Conservation (phyloP, 1,284 basidiomycete genomes). For the Hypsizygus ulmarius region DNA sequence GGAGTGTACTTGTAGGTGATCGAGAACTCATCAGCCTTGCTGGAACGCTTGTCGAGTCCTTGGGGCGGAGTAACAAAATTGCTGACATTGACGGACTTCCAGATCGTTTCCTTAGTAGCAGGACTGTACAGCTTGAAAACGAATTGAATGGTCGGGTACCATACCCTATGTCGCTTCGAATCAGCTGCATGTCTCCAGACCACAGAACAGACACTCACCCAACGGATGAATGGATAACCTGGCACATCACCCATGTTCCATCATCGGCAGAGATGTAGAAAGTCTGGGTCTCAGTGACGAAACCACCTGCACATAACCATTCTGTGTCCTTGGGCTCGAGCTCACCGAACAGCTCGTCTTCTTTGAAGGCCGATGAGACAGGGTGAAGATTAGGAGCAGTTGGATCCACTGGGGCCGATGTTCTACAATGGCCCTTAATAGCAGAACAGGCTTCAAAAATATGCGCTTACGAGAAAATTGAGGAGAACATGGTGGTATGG, state of each 20-base stretch:
- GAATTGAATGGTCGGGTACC: conserved; percentile 96
- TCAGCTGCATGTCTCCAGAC: conserved; percentile 13
- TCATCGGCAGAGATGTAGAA: conserved; percentile 88
- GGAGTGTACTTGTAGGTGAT: conserved; percentile 70
- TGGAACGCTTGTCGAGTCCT: conserved; percentile 80
- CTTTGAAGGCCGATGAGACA: conserved; percentile 56
- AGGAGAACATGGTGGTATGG: conserved; percentile 61
- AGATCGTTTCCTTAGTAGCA: conserved; percentile 70
- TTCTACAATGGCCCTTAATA: conserved; percentile 36
- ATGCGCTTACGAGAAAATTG: conserved; percentile 65
- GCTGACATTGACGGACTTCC: conserved; percentile 89
- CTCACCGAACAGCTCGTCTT: conserved; percentile 65
- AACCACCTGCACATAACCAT: conserved; percentile 84
- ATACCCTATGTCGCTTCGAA: conserved; percentile 51
- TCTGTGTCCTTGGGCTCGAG: conserved; percentile 73
- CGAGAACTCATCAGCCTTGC: conserved; percentile 89
- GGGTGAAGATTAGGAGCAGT: conserved; percentile 78
- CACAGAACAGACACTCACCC: conserved; percentile 62
- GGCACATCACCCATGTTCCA: conserved; percentile 82
- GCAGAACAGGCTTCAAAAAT: conserved; percentile 15
- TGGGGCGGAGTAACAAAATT: conserved; percentile 80
- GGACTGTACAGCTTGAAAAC: conserved; percentile 91
- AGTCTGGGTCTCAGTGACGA: conserved; percentile 89
- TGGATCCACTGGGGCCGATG: conserved; percentile 53
- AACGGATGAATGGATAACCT: conserved; percentile 93